Conservation (phyloP, 2,329 filamentous ascomycete species). For the Ploettnerulaceae sp. region DNA sequence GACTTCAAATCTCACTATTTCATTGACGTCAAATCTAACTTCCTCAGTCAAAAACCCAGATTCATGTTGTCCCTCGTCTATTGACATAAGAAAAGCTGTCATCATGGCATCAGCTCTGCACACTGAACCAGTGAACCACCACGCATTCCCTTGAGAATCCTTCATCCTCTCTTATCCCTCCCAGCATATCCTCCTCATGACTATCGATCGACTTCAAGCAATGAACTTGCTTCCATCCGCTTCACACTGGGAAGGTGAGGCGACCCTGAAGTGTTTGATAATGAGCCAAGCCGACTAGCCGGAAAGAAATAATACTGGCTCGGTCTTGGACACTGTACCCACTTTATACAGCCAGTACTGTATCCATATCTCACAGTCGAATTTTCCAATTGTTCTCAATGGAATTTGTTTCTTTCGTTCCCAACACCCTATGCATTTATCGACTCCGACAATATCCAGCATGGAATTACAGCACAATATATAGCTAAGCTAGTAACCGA, state of each 20-base stretch:
- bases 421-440: no score
- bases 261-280: slow-evolving; percentile 56
- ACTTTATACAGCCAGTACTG: neutral
- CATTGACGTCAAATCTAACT: no score
- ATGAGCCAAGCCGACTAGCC: slow-evolving; percentile 49
- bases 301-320: neutral
- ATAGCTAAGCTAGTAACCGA: no score
- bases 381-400: no score
- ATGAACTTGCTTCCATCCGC: slow-evolving; percentile 43
- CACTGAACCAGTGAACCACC: slow-evolving; percentile 20
- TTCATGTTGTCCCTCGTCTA: neutral
- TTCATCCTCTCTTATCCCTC: slow-evolving; percentile 41
- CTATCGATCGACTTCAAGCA: slow-evolving; percentile 48
- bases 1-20: no score
- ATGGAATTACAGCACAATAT: no score
- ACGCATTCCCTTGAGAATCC: slow-evolving; percentile 11
- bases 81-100: neutral
- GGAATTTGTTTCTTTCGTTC: no score
- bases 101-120: slow-evolving; percentile 17
- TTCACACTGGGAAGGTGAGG: slow-evolving; percentile 38
- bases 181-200: slow-evolving; percentile 53
- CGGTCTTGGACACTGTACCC: neutral
- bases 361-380: neutral
- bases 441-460: no score
- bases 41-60: neutral